A percentile compares a stretch with the other conserved stretches of the same genome.
These are phyloP conservation scores for Canavalia ensiformis DNA, from an alignment of 306 rosid genomes.

Conservation along the genomic window DNA sequence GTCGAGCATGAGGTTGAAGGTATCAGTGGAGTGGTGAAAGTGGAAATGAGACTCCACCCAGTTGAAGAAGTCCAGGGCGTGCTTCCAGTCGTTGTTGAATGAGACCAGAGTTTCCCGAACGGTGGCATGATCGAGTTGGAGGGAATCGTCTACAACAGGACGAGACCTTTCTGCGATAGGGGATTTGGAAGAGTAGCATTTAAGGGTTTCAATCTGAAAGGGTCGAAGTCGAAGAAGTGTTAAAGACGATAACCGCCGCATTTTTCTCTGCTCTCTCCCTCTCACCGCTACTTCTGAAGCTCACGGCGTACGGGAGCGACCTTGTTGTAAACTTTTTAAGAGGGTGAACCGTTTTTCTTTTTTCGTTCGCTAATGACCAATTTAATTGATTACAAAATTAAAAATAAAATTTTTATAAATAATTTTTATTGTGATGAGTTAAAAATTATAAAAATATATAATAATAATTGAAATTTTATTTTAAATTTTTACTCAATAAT, in stretches of 20 bases:
- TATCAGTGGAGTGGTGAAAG: constrained; percentile 72
- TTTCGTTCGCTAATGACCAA: too few species aligned
- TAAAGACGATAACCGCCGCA: constrained; percentile 3
- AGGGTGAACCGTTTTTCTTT: too few species aligned
- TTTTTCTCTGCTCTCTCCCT: not conserved
- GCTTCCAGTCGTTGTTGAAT: constrained; percentile 84
- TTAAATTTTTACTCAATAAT: too few species aligned
- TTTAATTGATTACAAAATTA: too few species aligned
- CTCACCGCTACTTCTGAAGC: too few species aligned
- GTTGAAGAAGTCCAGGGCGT: constrained; percentile 84
- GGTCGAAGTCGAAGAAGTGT: not conserved
- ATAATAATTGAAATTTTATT: too few species aligned
- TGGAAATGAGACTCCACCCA: constrained; percentile 61
- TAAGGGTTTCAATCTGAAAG: not conserved
- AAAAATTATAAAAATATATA: too few species aligned
- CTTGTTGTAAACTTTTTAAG: too few species aligned
- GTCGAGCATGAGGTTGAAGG: constrained; percentile 73
- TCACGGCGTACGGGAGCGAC: too few species aligned
- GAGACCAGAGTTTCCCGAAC: constrained; percentile 67
- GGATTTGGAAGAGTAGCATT: not conserved
- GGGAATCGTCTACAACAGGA: not conserved
- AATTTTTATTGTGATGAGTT: too few species aligned
- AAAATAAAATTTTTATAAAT: too few species aligned
- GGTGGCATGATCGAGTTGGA: constrained; percentile 50
- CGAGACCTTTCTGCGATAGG: not conserved